Conservation (phyloP, 768 basidiomycete species). For the Butyriboletus loyo region DNA sequence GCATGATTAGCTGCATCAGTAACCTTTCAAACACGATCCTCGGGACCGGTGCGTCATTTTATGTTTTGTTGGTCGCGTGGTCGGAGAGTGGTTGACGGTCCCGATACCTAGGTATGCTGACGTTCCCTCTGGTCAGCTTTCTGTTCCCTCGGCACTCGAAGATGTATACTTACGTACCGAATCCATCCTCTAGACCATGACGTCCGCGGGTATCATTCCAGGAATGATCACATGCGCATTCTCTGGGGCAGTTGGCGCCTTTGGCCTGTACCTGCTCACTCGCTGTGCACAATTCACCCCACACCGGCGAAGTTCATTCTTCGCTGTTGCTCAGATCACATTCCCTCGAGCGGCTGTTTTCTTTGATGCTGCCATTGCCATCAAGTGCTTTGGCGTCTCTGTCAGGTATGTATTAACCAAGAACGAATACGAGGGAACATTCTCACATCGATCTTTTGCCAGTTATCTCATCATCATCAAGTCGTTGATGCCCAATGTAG, state of each 20-base stretch:
- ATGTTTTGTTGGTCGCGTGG: neutral
- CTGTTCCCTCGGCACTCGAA: neutral
- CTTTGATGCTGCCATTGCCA: conserved; percentile 92
- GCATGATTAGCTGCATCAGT: conserved; percentile 63
- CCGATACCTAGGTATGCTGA: conserved; percentile 67
- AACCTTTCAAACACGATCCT: conserved; percentile 90
- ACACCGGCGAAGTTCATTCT: conserved; percentile 78
- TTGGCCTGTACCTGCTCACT: conserved; percentile 88
- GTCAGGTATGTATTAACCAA: conserved; percentile 57
- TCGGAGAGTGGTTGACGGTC: neutral
- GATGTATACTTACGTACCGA: neutral
- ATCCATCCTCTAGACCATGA: conserved; percentile 62
- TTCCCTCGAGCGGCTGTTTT: conserved; percentile 85
- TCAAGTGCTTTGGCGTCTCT: conserved; percentile 96
- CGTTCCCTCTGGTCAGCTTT: conserved; percentile 69
- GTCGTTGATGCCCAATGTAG: conserved; percentile 89
- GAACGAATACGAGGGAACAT: neutral
- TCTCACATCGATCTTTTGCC: neutral
- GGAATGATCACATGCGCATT: conserved; percentile 86
- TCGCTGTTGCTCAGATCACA: conserved; percentile 78
- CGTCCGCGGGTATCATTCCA: conserved; percentile 85
- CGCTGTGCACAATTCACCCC: conserved; percentile 75
- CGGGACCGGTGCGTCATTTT: conserved; percentile 66
- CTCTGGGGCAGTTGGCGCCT: conserved; percentile 71
- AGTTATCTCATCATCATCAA: conserved; percentile 92